These are phyloP conservation scores for Ogataea hybrid DNA, from an alignment of 1,139 yeast genomes.

Conservation along the genomic window DNA sequence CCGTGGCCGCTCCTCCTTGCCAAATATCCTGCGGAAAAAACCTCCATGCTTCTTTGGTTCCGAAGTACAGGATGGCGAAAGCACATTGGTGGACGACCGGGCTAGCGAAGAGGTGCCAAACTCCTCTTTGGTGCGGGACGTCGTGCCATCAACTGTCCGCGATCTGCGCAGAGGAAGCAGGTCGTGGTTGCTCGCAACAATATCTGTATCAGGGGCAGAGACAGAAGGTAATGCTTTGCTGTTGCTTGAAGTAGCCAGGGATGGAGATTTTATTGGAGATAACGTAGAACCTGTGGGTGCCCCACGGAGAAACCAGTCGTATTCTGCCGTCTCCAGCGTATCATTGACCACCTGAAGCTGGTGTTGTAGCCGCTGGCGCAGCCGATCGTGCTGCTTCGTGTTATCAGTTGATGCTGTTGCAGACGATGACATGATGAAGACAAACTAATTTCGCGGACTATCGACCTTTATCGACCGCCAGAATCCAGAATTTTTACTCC, in stretches of 20 bases:
- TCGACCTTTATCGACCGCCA: slow-evolving; percentile 3
- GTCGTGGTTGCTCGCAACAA: slow-evolving; percentile 7
- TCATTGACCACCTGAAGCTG: slow-evolving; percentile 12
- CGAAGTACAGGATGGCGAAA: slow-evolving; percentile 2
- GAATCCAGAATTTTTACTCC: not conserved
- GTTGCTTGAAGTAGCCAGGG: slow-evolving; percentile 19
- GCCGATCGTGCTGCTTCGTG: slow-evolving; percentile 17
- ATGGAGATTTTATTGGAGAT: slow-evolving; percentile 20
- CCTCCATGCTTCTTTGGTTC: slow-evolving; percentile 25
- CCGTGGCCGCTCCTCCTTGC: slow-evolving; percentile 28
- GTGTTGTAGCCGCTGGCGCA: slow-evolving; percentile 17
- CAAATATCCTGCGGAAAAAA: slow-evolving; percentile 35
- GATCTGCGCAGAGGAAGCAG: slow-evolving; percentile 20
- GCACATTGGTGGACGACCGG: slow-evolving; percentile 29
- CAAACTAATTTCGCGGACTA: slow-evolving; percentile 1
- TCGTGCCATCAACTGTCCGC: slow-evolving; percentile 27
- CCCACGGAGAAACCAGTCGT: slow-evolving; percentile 21
- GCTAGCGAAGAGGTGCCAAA: slow-evolving; percentile 9
- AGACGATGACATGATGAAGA: slow-evolving; percentile 9
- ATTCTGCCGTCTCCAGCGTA: slow-evolving; percentile 16
- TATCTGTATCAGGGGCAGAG: slow-evolving; percentile 19
- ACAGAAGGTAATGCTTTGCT: slow-evolving; percentile 27
- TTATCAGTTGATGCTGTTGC: slow-evolving; percentile 11
- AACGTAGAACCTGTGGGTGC: slow-evolving; percentile 6
- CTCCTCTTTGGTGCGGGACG: slow-evolving; percentile 11